Percentiles rank a stretch among this genome's conserved stretches.
Conservation (phyloP, 768 basidiomycete species). For the Tricholoma saponaceum region DNA sequence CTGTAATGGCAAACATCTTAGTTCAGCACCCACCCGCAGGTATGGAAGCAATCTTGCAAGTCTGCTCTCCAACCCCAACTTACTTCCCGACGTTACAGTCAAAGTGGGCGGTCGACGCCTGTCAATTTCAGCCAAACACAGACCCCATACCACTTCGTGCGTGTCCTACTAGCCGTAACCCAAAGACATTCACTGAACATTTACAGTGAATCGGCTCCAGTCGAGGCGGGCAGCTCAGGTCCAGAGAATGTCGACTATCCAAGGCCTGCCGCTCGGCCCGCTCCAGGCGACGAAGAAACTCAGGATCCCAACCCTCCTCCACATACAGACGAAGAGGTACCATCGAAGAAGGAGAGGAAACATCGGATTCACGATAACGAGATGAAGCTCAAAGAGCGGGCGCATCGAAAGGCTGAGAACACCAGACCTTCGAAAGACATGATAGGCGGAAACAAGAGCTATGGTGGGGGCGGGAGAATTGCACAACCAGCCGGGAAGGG, state of each 20-base stretch:
- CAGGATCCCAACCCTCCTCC: conserved; percentile 31
- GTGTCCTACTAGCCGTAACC: conserved; percentile 5
- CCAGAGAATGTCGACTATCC: conserved; percentile 43
- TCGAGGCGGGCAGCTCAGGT: conserved; percentile 12
- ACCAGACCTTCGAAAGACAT: conserved; percentile 46
- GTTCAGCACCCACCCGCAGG: conserved; percentile 45
- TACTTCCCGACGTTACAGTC: conserved; percentile 18
- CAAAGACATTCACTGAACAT: neutral
- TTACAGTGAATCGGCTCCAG: conserved; percentile 12
- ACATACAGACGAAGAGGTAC: conserved; percentile 44
- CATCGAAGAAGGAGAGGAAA: conserved; percentile 46
- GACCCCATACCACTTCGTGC: conserved; percentile 29
- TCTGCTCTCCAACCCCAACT: neutral
- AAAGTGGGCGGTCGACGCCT: conserved; percentile 52
- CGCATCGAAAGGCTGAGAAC: conserved; percentile 41
- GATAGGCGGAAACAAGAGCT: conserved; percentile 26
- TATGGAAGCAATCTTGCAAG: conserved; percentile 22
- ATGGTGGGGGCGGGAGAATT: conserved; percentile 48
- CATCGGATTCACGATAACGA: conserved; percentile 35
- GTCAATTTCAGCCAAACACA: conserved; percentile 39
- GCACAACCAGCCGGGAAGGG: conserved; percentile 52
- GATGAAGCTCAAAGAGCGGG: conserved; percentile 42
- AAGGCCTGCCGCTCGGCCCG: conserved; percentile 48
- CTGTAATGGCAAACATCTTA: conserved; percentile 25
- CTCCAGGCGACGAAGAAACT: conserved; percentile 29